Base-by-base conservation (phyloP, 192 early-diverging fungal genomes). In the Bifiguratus adelaidae region DNA sequence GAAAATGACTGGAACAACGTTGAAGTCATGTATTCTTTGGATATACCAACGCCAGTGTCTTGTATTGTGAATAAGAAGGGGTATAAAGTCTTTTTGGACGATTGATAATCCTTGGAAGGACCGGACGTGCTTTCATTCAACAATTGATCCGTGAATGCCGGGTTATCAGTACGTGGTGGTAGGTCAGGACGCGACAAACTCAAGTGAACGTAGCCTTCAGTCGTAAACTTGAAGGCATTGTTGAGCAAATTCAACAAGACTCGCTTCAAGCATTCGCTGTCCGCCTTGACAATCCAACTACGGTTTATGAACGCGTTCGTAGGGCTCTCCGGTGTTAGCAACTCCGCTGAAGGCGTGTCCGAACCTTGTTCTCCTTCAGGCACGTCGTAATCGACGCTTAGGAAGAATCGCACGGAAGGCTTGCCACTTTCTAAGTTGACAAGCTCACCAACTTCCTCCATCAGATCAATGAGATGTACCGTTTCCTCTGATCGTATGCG, bases 211-310 rank as follows among this genome's bases (percentile, higher is more conserved):
- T 56, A 70, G 2, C 73, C 73, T 7, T 58, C 49, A 11, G 56
- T 55, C 6, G 73, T 76, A 24, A 76, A 76, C 38, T 73, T 76
- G 33, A 76, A 48, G 6, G 68, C 60, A 41, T 76, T 76, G 13
- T 65, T 66, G 9, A 7, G 23, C 22, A 25, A 42, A 20, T 19
- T 22, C 7, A 22, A 32, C 51, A 47, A 23, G 16, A 23, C 44
- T 41, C 18, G 9, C 3, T 45, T 48, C 12, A 11, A 53, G 16
- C 51, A 53, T 45, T 18, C 43, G 29, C 33, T 45, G 42, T 8
- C 51, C 42, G 7, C 41, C 44, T 1, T 30, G 12, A 48, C 38
- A 42, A 28, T 30, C 20, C 34, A 33, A n/a, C n/a, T n/a, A n/a
- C n/a, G n/a, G n/a, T n/a, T n/a, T n/a, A n/a, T n/a, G n/a, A n/a